phyloP scores from a whole-genome alignment of 2,329 filamentous ascomycete genomes.

The Neonectria coccinea region DNA sequence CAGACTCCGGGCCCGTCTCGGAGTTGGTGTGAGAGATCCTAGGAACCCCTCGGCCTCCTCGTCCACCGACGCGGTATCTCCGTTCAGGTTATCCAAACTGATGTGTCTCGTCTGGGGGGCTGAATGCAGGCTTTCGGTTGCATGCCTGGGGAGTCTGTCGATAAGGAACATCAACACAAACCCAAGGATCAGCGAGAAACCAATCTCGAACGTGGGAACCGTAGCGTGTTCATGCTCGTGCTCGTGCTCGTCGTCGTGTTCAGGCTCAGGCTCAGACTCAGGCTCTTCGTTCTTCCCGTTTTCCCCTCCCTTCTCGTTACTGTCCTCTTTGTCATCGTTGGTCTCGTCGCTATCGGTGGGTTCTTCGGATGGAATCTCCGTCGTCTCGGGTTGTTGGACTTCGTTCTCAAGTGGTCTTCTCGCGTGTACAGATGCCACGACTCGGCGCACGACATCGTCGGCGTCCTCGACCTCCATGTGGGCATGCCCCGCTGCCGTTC shows the following conservation, averaged over 20 bases:
- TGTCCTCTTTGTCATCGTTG: slow-evolving; percentile 21
- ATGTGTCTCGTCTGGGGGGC: slow-evolving; percentile 83
- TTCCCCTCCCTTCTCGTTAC: slow-evolving; percentile 28
- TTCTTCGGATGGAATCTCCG: slow-evolving; percentile 32
- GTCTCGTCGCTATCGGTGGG: slow-evolving; percentile 17
- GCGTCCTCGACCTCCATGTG: slow-evolving; percentile 23
- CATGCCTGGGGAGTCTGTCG: slow-evolving; percentile 83
- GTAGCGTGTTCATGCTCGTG: slow-evolving; percentile 50
- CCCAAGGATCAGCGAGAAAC: slow-evolving; percentile 85
- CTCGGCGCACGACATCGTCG: slow-evolving; percentile 34
- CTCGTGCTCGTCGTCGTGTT: slow-evolving; percentile 53
- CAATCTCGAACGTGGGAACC: slow-evolving; percentile 81
- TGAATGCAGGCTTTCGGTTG: slow-evolving; percentile 72
- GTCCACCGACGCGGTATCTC: slow-evolving; percentile 62
- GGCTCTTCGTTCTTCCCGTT: slow-evolving; percentile 42
- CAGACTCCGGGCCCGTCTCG: slow-evolving; percentile 71
- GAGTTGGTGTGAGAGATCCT: slow-evolving; percentile 67
- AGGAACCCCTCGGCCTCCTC: slow-evolving; percentile 70
- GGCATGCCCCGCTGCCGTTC: slow-evolving; percentile 26
- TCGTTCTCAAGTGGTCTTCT: slow-evolving; percentile 32
- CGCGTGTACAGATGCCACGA: slow-evolving; percentile 23
- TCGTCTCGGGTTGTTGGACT: slow-evolving; percentile 26
- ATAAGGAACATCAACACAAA: slow-evolving; percentile 98
- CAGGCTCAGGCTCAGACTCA: slow-evolving; percentile 17
- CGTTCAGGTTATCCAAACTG: slow-evolving; percentile 83